Evolutionary conservation across 2,329 filamentous ascomycete species (phyloP).

Genomic region (Beauveria asiatica): DNA sequence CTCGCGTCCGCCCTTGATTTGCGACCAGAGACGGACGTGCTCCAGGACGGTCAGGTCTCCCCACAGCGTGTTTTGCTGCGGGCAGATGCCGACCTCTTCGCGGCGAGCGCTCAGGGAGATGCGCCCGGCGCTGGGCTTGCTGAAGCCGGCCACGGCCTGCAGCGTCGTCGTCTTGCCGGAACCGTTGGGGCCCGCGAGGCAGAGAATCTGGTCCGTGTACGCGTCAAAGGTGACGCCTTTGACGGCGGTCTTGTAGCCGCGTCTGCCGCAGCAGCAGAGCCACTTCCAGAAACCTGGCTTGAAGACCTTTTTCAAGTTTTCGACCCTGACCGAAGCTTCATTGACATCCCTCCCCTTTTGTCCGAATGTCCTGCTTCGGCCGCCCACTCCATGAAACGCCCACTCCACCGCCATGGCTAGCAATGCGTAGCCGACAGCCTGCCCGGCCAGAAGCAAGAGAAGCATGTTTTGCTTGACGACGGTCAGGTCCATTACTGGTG

Average conservation of each 20-base stretch:
- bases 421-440: slow-evolving; percentile 27
- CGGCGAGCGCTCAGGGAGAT: slow-evolving; percentile 47
- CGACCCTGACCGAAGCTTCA: not conserved
- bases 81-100: slow-evolving; percentile 45
- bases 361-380: slow-evolving; percentile 8
- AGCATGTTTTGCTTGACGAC: slow-evolving; percentile 20
- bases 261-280: slow-evolving; percentile 22
- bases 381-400: slow-evolving; percentile 26
- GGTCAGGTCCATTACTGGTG: slow-evolving; percentile 13
- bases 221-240: slow-evolving; percentile 51
- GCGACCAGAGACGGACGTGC: slow-evolving; percentile 55
- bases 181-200: slow-evolving; percentile 61
- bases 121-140: slow-evolving; percentile 48
- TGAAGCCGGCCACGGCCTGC: slow-evolving; percentile 58
- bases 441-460: slow-evolving; percentile 23
- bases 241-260: slow-evolving; percentile 42
- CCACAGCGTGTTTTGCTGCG: slow-evolving; percentile 63
- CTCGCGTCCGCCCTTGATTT: slow-evolving; percentile 40
- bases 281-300: slow-evolving; percentile 20
- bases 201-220: slow-evolving; percentile 52
- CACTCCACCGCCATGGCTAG: slow-evolving; percentile 25
- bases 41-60: slow-evolving; percentile 56
- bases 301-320: slow-evolving; percentile 25
- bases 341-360: not conserved
- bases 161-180: slow-evolving; percentile 64